These are phyloP conservation scores for Hypoxylon sp. DNA, from an alignment of 2,329 filamentous ascomycete genomes.

Conservation along the genomic window DNA sequence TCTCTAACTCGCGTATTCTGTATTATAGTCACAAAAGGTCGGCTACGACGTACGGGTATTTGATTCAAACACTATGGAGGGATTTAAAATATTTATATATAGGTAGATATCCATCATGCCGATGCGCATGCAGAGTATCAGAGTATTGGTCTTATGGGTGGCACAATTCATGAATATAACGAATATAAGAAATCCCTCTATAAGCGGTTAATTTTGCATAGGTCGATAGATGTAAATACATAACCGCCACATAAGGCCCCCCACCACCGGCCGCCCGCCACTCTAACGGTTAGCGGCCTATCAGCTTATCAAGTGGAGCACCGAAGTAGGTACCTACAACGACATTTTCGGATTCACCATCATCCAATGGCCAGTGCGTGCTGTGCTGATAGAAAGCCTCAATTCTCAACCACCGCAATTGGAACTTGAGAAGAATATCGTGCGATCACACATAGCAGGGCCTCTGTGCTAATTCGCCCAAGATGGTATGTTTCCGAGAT, in stretches of 20 bases:
- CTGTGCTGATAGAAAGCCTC: slow-evolving; percentile 16
- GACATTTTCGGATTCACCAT: slow-evolving; percentile 10
- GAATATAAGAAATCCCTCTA: neutral
- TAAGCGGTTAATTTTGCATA: neutral
- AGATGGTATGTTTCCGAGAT: slow-evolving; percentile 35
- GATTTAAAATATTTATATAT: neutral
- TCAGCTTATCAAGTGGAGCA: slow-evolving; percentile 33
- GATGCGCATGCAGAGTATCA: neutral
- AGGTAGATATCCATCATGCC: neutral
- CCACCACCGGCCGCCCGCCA: slow-evolving; percentile 47
- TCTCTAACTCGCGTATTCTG: neutral
- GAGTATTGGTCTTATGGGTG: neutral
- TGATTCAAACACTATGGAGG: neutral
- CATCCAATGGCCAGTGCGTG: slow-evolving; percentile 24
- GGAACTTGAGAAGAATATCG: slow-evolving; percentile 17
- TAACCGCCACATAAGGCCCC: slow-evolving; percentile 4
- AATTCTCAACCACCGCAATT: slow-evolving; percentile 12
- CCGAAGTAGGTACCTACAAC: neutral
- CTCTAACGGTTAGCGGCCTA: slow-evolving; percentile 26
- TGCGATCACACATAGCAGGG: slow-evolving; percentile 18
- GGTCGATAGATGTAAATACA: too few species aligned
- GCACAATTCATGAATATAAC: neutral
- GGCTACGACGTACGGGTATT: neutral
- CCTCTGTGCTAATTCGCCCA: slow-evolving; percentile 25
- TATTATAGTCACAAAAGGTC: neutral